Base-by-base conservation (phyloP, 2,329 filamentous ascomycete genomes). In the Sclerotinia nivalis region DNA sequence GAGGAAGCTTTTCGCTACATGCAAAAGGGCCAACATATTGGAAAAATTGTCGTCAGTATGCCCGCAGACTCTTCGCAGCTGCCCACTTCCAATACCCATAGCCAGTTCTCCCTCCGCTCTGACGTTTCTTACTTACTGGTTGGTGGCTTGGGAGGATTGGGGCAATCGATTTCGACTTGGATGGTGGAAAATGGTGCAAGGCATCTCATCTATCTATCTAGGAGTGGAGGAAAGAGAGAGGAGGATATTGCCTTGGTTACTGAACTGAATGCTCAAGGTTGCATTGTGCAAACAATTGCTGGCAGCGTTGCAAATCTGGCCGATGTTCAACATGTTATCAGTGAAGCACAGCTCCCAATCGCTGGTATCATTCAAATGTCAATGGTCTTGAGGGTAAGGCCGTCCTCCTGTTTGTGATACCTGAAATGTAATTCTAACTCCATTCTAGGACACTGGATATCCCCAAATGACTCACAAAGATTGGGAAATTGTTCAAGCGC, bases 151-250 rank as follows among this genome's bases (percentile, higher is more conserved):
- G 61, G 45, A 65, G 45, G 61, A n/a, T 13, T 65, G 8, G 28
- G 61, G 12, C 22, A n/a, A 31, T 34, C 43, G 12, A 34, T 82
- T 0, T 75, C 80, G 6, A 74, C 69, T 1, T 82, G 78, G 77
- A 76, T 83, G 72, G 77, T 78, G 8, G 73, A 76, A 34, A 72
- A 74, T 6, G 80, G 80, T 0, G 81, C 81, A 10, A 73, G 75
- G 0, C 70, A 80, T 55, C 45, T 83, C 2, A 74, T 80, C 5
- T 77, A 79, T 40, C 70, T 82, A 1, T 82, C 79, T 2, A 73
- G 80, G 12, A 73, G 71, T n/a, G 79, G 55, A 13, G 64, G 69
- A 6, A 70, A 47, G 37, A 40, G 60, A 40, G 34, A 47, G 34
- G 58, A 61, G 10, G 70, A 68, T 50, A 34, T 62, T 10, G 28